Evolutionary conservation across 2,329 filamentous ascomycete species (phyloP), one percentile per base, ranked within the genome.

Genomic region (Blumeriella jaapii): DNA sequence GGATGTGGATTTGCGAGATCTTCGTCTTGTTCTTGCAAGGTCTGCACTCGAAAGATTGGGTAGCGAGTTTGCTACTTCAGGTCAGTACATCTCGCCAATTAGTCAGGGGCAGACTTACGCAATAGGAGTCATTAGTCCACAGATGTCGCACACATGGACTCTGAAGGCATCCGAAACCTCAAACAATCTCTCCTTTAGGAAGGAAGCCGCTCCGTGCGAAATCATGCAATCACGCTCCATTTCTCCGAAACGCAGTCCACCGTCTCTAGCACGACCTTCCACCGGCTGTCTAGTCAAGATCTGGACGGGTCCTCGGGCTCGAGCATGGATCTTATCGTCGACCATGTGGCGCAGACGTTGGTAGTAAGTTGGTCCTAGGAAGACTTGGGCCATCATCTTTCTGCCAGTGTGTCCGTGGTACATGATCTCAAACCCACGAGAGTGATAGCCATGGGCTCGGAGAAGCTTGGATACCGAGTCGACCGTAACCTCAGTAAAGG

Each of bases 151-250:
- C 54, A 98, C 82, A 61, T 98, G 91, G 40, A 98, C 91, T 60
- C 87, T 74, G 72, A 96, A 98, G 23, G 91, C 89, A 65, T 98
- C 91, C 34, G 85, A 94, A 32, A 98, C 91, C 59, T 96, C 89
- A 54, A 98, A 95, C 39, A 98, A 64, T 54, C 91, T 77, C 68
- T 98, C 91, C 65, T 98, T 98, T 56, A 98, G 64, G 72, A 98
- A 98, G 2, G 87, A 81, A 36, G 85, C 89, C 3, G 93, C 91
- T 57, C 91, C 91, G 59, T 98, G 93, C n/a, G 93, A 86, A 67
- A 98, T 98, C 91, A 98, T 98, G 60, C 91, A 98, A 74, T 98
- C 93, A 66, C 93, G 89, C 64, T 98, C 93, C 91, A 98, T 98
- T 69, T 98, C 91, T 78, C 91, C 91, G 75, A 98, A 98, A 58